Evolutionary conservation across 1,139 yeast genomes (phyloP).

Genomic region (Eremothecium gossypii): DNA sequence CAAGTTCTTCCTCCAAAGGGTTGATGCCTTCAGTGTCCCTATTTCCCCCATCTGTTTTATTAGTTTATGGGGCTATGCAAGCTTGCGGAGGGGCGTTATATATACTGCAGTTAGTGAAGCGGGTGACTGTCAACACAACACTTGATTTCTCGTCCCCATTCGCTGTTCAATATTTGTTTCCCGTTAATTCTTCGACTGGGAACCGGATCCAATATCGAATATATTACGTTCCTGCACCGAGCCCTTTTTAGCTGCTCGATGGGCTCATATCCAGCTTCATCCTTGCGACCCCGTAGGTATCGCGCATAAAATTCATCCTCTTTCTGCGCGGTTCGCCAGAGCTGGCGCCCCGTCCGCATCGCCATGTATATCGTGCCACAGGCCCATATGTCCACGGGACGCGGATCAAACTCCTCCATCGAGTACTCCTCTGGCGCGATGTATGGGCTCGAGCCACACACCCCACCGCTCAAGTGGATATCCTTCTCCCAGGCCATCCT

Average conservation of each 20-base stretch:
- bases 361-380: slow-evolving; percentile 97
- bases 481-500: slow-evolving; percentile 95
- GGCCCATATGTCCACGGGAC: slow-evolving; percentile 93
- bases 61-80: not conserved
- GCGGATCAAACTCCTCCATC: slow-evolving; percentile 70
- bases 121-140: slow-evolving; percentile 58
- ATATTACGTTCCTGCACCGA: slow-evolving; percentile 83
- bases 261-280: slow-evolving; percentile 81
- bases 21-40: no score
- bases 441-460: slow-evolving; percentile 85
- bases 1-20: no score
- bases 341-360: slow-evolving; percentile 90
- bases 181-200: slow-evolving; percentile 83
- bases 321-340: slow-evolving; percentile 79
- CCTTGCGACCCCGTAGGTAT: slow-evolving; percentile 68
- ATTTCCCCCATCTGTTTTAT: not conserved
- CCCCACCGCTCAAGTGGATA: slow-evolving; percentile 72
- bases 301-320: slow-evolving; percentile 74
- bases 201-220: slow-evolving; percentile 84
- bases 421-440: slow-evolving; percentile 94
- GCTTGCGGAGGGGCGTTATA: no score
- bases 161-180: slow-evolving; percentile 78
- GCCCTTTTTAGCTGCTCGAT: slow-evolving; percentile 76
- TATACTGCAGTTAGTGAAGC: slow-evolving; percentile 5
- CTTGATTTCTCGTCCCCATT: slow-evolving; percentile 87